Conservation (phyloP, 768 basidiomycete species). For the Sporobolomyces phaffii region DNA sequence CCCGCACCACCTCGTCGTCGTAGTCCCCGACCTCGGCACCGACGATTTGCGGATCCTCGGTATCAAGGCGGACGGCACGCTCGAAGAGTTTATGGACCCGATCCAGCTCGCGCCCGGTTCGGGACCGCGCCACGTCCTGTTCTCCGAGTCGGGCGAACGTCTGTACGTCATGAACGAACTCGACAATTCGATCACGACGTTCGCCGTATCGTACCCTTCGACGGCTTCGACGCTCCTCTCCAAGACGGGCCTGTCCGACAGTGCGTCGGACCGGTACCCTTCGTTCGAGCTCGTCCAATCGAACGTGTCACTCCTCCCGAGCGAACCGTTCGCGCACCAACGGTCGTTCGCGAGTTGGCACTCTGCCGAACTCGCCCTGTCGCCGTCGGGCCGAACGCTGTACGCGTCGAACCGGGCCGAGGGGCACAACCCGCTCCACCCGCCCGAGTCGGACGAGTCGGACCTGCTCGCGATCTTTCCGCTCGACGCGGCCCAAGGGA, state of each 20-base stretch:
- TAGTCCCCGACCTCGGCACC: conserved; percentile 34
- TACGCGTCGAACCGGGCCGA: conserved; percentile 37
- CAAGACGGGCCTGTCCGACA: neutral
- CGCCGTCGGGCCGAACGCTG: conserved; percentile 8
- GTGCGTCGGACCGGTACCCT: neutral
- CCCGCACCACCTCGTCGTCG: conserved; percentile 2
- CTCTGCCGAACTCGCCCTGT: conserved; percentile 26
- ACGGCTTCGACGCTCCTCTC: neutral
- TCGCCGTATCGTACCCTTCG: conserved; percentile 14
- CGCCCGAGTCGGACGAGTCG: neutral
- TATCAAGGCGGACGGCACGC: neutral
- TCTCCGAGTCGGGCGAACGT: neutral
- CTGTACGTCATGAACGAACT: conserved; percentile 38
- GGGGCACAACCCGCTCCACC: conserved; percentile 26
- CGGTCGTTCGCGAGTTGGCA: conserved; percentile 21
- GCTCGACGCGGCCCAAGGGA: conserved; percentile 2
- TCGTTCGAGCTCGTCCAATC: conserved; percentile 24
- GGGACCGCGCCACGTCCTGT: conserved; percentile 31
- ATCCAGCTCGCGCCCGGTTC: neutral
- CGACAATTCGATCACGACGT: conserved; percentile 26
- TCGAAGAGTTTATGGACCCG: neutral
- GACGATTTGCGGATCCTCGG: conserved; percentile 21
- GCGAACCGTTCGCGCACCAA: conserved; percentile 15
- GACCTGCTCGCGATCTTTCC: conserved; percentile 27
- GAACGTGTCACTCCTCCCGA: conserved; percentile 28